Evolutionary conservation across 2,329 filamentous ascomycete species (phyloP), one percentile per base, ranked within the genome.

Genomic region (Pestalotiopsis sp.): DNA sequence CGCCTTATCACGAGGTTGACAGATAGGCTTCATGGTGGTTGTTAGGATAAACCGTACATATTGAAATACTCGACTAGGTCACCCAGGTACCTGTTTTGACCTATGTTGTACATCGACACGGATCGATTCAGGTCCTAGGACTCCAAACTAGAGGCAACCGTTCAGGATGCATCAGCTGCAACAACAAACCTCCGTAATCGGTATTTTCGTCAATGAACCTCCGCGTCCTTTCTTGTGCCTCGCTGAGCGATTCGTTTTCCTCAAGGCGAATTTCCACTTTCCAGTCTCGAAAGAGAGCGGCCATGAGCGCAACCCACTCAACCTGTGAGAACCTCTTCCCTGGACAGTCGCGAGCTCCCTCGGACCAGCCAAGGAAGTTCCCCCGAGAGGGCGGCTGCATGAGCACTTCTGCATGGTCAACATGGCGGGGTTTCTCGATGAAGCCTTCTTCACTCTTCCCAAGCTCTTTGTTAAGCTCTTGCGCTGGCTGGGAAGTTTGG

Each of bases 311-410:
- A 4, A 77, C 78, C 59, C 77, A 75, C 71, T 79, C 77, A 64
- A 80, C 75, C 65, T 79, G 74, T 2, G 77, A 75, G 68, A 80
- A 79, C 65, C 78, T 79, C 27, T 66, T 71, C 0, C 76, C 78
- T 0, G 76, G 74, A 25, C 78, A 79, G 65, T 75, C 73, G 13
- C 73, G 75, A 23, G 69, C 49, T 13, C 78, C 77, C 3, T 78
- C 78, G 0, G 77, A 76, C 78, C 78, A 80, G 2, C 69, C 70
- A 2, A 75, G 36, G 60, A 75, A 77, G 0, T 68, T 71, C 1
- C 74, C 73, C 9, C 69, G 70, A 0, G 23, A 41, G 0, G 74
- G 69, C 4, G 69, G 60, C 66, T 56, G 25, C 17, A 39, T 20
- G 20, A n/a, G 14, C 20, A 38, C 13, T 60, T 9, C 31, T 9